Evolutionary conservation across 2,329 filamentous ascomycete species (phyloP).

Genomic region (Trichoderma lentiforme): DNA sequence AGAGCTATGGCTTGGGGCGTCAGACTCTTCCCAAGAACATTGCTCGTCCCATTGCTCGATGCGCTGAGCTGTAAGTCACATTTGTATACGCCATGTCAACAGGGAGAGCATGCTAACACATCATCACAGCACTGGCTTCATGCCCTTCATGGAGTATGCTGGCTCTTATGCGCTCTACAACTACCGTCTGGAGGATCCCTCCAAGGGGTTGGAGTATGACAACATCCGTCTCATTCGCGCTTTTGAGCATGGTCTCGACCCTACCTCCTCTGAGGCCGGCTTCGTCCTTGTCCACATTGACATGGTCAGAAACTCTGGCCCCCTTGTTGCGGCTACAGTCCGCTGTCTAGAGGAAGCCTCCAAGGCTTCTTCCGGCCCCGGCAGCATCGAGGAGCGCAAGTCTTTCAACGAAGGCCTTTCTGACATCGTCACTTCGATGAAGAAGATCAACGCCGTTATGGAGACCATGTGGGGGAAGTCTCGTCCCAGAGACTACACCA

Average conservation of each 20-base stretch:
- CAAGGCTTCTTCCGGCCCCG: slow-evolving; percentile 28
- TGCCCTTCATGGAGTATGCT: slow-evolving; percentile 87
- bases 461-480: slow-evolving; percentile 91
- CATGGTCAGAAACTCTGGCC: slow-evolving; percentile 85
- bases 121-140: slow-evolving; percentile 60
- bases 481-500: slow-evolving; percentile 77
- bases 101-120: not conserved
- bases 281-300: slow-evolving; percentile 96
- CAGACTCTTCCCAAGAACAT: slow-evolving; percentile 70
- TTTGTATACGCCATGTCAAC: not conserved
- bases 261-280: slow-evolving; percentile 83
- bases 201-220: slow-evolving; percentile 55
- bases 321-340: slow-evolving; percentile 70
- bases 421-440: slow-evolving; percentile 56
- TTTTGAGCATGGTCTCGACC: slow-evolving; percentile 86
- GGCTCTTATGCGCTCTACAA: slow-evolving; percentile 68
- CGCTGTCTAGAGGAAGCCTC: slow-evolving; percentile 58
- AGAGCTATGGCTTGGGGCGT: slow-evolving; percentile 74
- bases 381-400: slow-evolving; percentile 40
- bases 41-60: slow-evolving; percentile 76
- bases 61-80: slow-evolving; percentile 74
- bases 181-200: slow-evolving; percentile 58
- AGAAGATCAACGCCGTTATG: slow-evolving; percentile 74
- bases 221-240: slow-evolving; percentile 83
- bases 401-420: slow-evolving; percentile 63